Base-by-base conservation (phyloP, 2,329 filamentous ascomycete genomes). In the Passalora sequoiae region DNA sequence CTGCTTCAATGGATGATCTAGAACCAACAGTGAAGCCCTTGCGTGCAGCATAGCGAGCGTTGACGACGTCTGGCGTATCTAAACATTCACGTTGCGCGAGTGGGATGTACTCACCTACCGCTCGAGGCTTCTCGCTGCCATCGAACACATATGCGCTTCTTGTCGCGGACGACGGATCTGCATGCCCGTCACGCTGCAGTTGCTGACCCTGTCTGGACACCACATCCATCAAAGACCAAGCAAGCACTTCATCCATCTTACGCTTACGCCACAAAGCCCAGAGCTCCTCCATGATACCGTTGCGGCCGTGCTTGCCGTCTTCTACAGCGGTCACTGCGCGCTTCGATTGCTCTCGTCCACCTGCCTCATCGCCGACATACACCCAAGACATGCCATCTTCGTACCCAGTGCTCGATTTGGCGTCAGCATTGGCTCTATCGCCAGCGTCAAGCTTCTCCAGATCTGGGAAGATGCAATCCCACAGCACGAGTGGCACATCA, bases 211-310 rank as follows among this genome's bases (percentile, higher is more conserved):
- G 62, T 6, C 27, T 51, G 4, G 77, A 70, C 13, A 75, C 70
- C 37, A 83, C 66, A 57, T 86, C 78, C 47, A 97, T 70, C 38
- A 98, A 69, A 54, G 80, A 78, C 46, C 78, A 81, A 0, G 87
- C 81, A 43, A 98, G 72, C 40, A 94, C 71, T 72, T 97, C 92
- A 59, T 97, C 89, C 54, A 97, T 86, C 72, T 95, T 95, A 41
- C 78, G 74, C 60, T 81, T 78, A 47, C 86, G 78, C 91, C 92
- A 98, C 16, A 81, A 69, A 48, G 76, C 73, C 92, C 92, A 98
- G 36, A 94, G 63, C 46, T 82, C 77, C 53, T 88, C 83, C 52
- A 89, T 75, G 25, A 91, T 70, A 20, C 83, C 80, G 50, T 75
- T 71, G 39, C 74, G 63, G 1, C 83, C 84, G 58, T 80, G 83